Evolutionary conservation across 345 rosid species (phyloP), one percentile per base, ranked within the genome.

Genomic region (Salix udensis): DNA sequence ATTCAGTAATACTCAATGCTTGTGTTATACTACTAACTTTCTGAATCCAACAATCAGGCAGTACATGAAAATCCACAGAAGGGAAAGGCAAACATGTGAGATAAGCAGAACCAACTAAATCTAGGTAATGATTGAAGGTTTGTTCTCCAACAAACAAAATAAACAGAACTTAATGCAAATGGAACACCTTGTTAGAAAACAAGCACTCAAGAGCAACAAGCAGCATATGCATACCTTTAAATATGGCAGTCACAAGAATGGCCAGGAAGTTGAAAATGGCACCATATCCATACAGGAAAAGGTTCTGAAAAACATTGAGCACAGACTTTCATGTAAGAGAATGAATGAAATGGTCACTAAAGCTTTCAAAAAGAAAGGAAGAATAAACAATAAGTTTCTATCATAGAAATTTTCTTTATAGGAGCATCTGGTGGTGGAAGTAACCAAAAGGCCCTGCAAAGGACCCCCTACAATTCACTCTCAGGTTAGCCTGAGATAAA

Each of bases 201-300:
- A 21, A 65, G 23, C 50, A 67, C 6, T 24, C 71, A 40, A 1
- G n/a, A 66, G 36, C 37, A 18, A 46, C 71, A 67, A 11, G 23
- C 26, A 19, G 40, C 50, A n/a, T 11, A 26, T n/a, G 19, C 65
- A 36, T 86, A 95, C 98, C 98, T 90, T 93, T 91, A 68, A 90
- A 39, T 71, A 93, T 78, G 77, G 85, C 89, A 64, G 86, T 89
- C 70, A 65, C 94, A 61, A 91, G 73, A 71, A 95, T 90, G 65
- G 85, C 97, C 64, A 95, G 91, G 78, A 93, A 91, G 89, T 95
- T 95, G 91, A 95, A 95, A 81, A 95, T 88, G 12, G 98, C 98
- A 84, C 98, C 98, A 87, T 95, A 95, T n/a, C 98, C 98, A 30
- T 95, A 93, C 65, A 93, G 85, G 83, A 95, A 95, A 70, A 95